These are phyloP conservation scores for Thielaviopsis populi DNA, from an alignment of 2,329 filamentous ascomycete genomes.

Conservation along the genomic window DNA sequence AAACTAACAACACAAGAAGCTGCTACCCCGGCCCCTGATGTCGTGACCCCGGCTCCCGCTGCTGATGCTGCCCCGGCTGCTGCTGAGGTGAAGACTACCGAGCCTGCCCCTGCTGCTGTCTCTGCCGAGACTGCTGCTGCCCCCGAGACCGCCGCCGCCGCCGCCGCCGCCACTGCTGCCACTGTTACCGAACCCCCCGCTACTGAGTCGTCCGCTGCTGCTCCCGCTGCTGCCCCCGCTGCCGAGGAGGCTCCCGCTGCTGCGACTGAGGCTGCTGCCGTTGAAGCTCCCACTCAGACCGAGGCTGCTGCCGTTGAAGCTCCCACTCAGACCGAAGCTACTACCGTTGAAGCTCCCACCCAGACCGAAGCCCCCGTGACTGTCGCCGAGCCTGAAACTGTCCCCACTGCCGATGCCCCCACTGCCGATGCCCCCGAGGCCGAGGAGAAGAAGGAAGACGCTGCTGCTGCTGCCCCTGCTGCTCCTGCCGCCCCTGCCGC, in stretches of 20 bases:
- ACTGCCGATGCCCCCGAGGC: slow-evolving; percentile 19
- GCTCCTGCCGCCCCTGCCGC: slow-evolving; percentile 18
- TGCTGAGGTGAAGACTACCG: slow-evolving; percentile 22
- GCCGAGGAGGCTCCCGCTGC: neutral
- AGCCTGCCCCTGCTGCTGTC: slow-evolving; percentile 18
- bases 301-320: slow-evolving; percentile 13
- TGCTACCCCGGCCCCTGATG: neutral
- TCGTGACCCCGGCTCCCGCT: slow-evolving; percentile 20
- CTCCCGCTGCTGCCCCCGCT: neutral
- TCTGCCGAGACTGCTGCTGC: slow-evolving; percentile 10
- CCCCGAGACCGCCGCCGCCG: slow-evolving; percentile 5
- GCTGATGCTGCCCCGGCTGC: slow-evolving; percentile 21
- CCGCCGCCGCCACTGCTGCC: neutral
- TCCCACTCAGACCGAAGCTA: slow-evolving; percentile 1
- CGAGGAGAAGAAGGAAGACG: slow-evolving; percentile 14
- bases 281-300: neutral
- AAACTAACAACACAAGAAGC: neutral
- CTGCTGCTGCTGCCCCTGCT: slow-evolving; percentile 15
- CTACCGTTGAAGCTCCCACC: slow-evolving; percentile 10
- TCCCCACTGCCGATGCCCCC: slow-evolving; percentile 20
- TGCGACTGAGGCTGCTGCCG: slow-evolving; percentile 19
- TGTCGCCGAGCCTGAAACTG: slow-evolving; percentile 14
- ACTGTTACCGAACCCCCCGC: neutral
- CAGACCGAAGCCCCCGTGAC: slow-evolving; percentile 2
- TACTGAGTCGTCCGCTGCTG: neutral